These are phyloP conservation scores for Volvariella volvacea DNA, from an alignment of 1,284 basidiomycete genomes.

Conservation along the genomic window DNA sequence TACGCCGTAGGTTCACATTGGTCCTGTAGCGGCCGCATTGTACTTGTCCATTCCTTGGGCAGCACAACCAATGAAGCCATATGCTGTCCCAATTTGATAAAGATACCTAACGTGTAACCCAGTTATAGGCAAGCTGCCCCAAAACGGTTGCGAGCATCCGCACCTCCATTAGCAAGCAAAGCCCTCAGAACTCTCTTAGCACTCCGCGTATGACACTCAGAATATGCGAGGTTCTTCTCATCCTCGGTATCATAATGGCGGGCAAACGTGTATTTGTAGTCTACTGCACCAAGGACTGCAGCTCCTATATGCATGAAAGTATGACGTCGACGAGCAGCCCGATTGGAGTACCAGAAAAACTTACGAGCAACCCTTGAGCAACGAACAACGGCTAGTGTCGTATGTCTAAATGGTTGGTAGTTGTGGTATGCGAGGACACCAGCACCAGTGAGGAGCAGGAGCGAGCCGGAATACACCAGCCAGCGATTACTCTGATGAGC, in stretches of 20 bases:
- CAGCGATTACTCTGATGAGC: conserved; percentile 10
- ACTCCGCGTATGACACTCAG: conserved; percentile 77
- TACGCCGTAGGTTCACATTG: conserved; percentile 78
- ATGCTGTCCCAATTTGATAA: conserved; percentile 92
- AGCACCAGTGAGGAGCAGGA: conserved; percentile 28
- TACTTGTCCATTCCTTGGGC: conserved; percentile 74
- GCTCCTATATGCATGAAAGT: conserved; percentile 34
- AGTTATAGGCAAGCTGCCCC: neutral
- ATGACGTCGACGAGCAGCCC: neutral
- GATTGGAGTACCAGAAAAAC: conserved; percentile 14
- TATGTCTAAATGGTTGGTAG: conserved; percentile 59
- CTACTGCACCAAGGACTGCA: conserved; percentile 61
- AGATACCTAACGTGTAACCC: conserved; percentile 52
- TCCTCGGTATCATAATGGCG: conserved; percentile 51
- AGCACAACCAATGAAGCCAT: conserved; percentile 70
- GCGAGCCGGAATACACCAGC: conserved; percentile 24
- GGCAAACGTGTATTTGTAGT: conserved; percentile 81
- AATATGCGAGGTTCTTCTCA: conserved; percentile 52
- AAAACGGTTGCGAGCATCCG: conserved; percentile 13
- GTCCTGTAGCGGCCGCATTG: conserved; percentile 73
- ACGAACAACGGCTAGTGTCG: conserved; percentile 56
- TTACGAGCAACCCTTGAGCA: conserved; percentile 68
- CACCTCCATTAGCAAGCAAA: conserved; percentile 82
- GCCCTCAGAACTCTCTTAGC: conserved; percentile 73
- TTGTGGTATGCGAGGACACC: conserved; percentile 50